phyloP scores from a whole-genome alignment of 1,284 basidiomycete genomes.

The Peniophora sp. region DNA sequence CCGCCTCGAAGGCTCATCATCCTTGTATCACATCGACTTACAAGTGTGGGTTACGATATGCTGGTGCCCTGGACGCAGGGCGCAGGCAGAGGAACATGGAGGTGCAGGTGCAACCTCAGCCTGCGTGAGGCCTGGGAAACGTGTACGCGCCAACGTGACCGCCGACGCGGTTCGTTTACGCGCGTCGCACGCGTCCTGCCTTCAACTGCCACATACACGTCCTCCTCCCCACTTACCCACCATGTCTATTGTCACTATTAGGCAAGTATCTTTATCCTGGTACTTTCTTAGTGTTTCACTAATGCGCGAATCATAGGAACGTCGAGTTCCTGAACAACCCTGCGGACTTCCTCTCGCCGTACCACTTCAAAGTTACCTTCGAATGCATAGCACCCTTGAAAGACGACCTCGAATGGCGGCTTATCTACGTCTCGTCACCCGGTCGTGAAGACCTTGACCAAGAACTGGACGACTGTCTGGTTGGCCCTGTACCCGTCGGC shows the following conservation, averaged over 20 bases:
- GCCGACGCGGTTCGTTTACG: too few species aligned
- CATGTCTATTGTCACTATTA: conserved; percentile 67
- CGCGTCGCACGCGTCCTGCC: background rate
- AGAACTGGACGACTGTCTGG: conserved; percentile 92
- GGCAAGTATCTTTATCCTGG: conserved; percentile 28
- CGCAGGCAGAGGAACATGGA: too few species aligned
- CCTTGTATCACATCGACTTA: too few species aligned
- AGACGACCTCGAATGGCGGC: conserved; percentile 96
- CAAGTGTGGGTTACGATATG: too few species aligned
- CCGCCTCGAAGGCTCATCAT: too few species aligned
- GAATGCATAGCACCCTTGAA: conserved; percentile 92
- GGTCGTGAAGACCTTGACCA: conserved; percentile 90
- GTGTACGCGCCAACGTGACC: too few species aligned
- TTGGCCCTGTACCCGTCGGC: conserved; percentile 91
- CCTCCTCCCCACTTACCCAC: conserved; percentile 5
- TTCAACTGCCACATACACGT: background rate
- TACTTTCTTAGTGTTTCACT: conserved; percentile 4
- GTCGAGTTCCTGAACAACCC: conserved; percentile 92
- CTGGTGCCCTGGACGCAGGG: too few species aligned
- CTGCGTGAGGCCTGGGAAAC: too few species aligned
- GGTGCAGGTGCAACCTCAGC: too few species aligned
- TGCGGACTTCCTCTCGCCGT: conserved; percentile 84
- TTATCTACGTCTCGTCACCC: conserved; percentile 96
- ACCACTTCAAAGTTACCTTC: conserved; percentile 94
- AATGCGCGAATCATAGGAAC: conserved; percentile 36